Base-by-base conservation (phyloP, 2,329 filamentous ascomycete genomes). In the Colletotrichum camelliae region DNA sequence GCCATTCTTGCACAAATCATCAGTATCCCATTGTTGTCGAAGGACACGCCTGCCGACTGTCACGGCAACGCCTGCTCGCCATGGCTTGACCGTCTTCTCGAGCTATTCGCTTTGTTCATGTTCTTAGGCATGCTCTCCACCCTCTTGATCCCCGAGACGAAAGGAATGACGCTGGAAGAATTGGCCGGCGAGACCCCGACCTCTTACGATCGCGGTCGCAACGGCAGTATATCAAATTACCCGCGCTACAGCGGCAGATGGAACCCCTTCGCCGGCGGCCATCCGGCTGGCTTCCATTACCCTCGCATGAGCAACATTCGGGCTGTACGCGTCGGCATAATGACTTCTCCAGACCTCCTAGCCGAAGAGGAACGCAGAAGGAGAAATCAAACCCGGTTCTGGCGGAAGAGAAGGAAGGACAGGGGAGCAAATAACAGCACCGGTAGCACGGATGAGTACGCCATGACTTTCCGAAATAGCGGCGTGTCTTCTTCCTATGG, bases 31-130 rank as follows among this genome's bases (percentile, higher is more conserved):
- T 84, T 94, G 16, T 86, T 92, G 16, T 89, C 89, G 21, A 89
- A 89, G 37, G 93, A 92, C 31, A 86, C 89, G 0, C 84, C 86
- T 0, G 84, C 86, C 9, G 83, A 86, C 18, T 90, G 89, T 75
- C 85, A 86, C 24, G 89, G 89, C 0, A 87, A 84, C 2, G 80
- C 80, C 9, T 91, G 89, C 78, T 86, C 86, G 2, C 88, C 89
- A 0, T 94, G 93, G 90, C 88, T 96, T 70, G 90, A 94, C 82
- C 92, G 93, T 72, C 90, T 96, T 48, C 92, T 96, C 87, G 89
- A 95, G 82, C 93, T 96, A 48, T 96, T 95, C 83, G 93, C 94
- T 0, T 87, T 95, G 12, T 96, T 96, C 87, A 96, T 96, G 94
- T 87, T 96, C 7, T 89, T 90, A 67, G 95, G 95, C 43, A 90